These are phyloP conservation scores for Magnusiomyces ingens DNA, from an alignment of 1,139 yeast genomes.

Conservation along the genomic window DNA sequence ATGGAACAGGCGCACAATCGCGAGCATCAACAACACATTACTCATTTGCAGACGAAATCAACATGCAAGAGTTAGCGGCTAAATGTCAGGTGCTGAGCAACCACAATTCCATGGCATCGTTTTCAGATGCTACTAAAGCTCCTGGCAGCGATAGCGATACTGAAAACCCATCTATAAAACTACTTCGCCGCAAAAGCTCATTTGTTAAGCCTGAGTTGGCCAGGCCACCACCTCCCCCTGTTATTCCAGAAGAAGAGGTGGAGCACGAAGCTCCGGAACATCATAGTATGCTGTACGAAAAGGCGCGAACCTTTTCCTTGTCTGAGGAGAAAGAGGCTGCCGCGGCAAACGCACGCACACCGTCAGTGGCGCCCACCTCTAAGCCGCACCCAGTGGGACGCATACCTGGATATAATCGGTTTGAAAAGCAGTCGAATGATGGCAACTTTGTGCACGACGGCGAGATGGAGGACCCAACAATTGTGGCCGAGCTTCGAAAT, in stretches of 20 bases:
- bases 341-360: too few relatives aligned
- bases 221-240: slow-evolving; percentile 26
- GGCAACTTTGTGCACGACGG: slow-evolving; percentile 26
- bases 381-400: neutral
- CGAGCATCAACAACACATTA: slow-evolving; percentile 32
- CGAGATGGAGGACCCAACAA: slow-evolving; percentile 50
- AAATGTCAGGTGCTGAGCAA: slow-evolving; percentile 51
- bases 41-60: slow-evolving; percentile 62
- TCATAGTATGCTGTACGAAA: neutral
- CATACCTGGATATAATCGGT: slow-evolving; percentile 11
- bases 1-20: slow-evolving; percentile 11
- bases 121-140: neutral
- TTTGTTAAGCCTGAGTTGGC: slow-evolving; percentile 21
- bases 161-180: neutral
- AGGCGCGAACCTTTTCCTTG: too few relatives aligned
- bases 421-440: slow-evolving; percentile 23
- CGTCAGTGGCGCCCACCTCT: neutral
- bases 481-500: slow-evolving; percentile 60
- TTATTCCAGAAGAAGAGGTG: slow-evolving; percentile 2
- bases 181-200: slow-evolving; percentile 6
- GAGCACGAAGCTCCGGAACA: slow-evolving; percentile 1
- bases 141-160: neutral
- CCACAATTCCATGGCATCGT: neutral
- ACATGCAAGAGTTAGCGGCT: slow-evolving; percentile 63
- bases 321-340: too few relatives aligned